These are phyloP conservation scores for Chlamydomonas sp. DNA, from an alignment of 139 green algal genomes.

Conservation along the genomic window DNA sequence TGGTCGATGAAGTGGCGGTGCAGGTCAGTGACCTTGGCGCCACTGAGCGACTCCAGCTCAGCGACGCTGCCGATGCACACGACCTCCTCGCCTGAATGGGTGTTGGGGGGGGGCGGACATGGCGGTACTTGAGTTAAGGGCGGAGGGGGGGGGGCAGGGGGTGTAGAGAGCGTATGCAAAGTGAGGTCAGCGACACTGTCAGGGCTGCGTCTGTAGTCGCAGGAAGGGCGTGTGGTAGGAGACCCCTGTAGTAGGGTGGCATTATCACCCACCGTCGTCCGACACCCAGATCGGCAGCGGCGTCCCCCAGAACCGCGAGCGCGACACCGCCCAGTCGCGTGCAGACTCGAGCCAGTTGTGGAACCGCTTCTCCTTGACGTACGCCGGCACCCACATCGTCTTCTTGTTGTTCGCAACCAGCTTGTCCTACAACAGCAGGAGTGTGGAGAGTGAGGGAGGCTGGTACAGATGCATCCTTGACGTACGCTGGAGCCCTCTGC, in stretches of 20 bases:
- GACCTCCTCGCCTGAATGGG: conserved; percentile 82
- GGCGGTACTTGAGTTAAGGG: too few relatives aligned
- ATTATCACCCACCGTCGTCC: too few relatives aligned
- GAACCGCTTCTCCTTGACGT: conserved; percentile 98
- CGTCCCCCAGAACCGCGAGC: conserved; percentile 93
- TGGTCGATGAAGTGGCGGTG: conserved; percentile 98
- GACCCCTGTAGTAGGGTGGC: not conserved
- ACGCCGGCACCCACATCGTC: conserved; percentile 92
- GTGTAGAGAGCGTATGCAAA: too few relatives aligned
- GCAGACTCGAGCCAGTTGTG: conserved; percentile 97
- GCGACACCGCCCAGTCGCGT: conserved; percentile 73
- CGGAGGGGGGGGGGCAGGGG: too few relatives aligned
- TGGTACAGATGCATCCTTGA: too few relatives aligned
- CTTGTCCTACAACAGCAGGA: too few relatives aligned
- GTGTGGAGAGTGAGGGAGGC: too few relatives aligned
- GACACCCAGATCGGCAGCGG: conserved; percentile 89
- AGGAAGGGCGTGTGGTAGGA: too few relatives aligned
- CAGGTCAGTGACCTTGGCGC: conserved; percentile 79
- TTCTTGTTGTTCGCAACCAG: conserved; percentile 25
- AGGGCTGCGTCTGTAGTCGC: too few relatives aligned
- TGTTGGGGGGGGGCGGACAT: too few relatives aligned
- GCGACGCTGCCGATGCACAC: conserved; percentile 75
- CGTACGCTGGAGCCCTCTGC: too few relatives aligned
- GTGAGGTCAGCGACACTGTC: too few relatives aligned
- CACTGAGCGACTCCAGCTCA: conserved; percentile 84